Conservation (phyloP, 2,329 filamentous ascomycete genomes). For the Penicillium griseofulvum region DNA sequence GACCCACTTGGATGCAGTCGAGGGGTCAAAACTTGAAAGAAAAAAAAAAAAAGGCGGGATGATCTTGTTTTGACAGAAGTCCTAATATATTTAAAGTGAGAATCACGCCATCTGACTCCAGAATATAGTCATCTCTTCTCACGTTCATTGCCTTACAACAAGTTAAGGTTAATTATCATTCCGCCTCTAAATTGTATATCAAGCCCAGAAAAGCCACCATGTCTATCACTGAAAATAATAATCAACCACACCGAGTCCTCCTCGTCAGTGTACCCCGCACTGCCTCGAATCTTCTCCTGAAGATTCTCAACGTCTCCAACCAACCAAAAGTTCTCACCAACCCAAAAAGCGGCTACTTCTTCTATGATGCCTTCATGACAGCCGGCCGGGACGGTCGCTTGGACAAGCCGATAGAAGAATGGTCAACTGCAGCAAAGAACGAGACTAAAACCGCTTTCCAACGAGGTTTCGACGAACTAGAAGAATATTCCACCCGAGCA, state of each 20-base stretch:
- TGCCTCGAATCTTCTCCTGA: slow-evolving; percentile 16
- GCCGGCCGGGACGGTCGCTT: neutral
- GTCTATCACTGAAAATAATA: neutral
- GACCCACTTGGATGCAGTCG: neutral
- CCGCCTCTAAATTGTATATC: neutral
- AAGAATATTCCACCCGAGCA: slow-evolving; percentile 21
- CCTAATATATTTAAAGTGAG: slow-evolving; percentile 3
- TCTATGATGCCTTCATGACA: slow-evolving; percentile 3
- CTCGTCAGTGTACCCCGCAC: slow-evolving; percentile 15
- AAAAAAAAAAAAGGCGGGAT: neutral
- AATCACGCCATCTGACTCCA: slow-evolving; percentile 5
- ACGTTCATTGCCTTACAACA: neutral
- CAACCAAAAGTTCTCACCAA: slow-evolving; percentile 12
- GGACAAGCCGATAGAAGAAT: slow-evolving; percentile 20
- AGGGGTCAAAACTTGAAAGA: neutral
- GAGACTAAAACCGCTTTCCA: slow-evolving; percentile 26
- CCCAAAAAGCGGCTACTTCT: slow-evolving; percentile 13
- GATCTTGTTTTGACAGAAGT: neutral
- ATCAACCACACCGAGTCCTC: neutral
- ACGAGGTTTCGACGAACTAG: slow-evolving; percentile 23
- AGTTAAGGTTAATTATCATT: slow-evolving; percentile 5
- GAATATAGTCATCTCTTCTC: neutral
- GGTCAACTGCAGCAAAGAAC: slow-evolving; percentile 24
- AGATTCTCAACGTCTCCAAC: slow-evolving; percentile 12
- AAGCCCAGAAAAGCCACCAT: neutral